phyloP scores from a whole-genome alignment of 345 rosid species.

The Aegle marmelos region DNA sequence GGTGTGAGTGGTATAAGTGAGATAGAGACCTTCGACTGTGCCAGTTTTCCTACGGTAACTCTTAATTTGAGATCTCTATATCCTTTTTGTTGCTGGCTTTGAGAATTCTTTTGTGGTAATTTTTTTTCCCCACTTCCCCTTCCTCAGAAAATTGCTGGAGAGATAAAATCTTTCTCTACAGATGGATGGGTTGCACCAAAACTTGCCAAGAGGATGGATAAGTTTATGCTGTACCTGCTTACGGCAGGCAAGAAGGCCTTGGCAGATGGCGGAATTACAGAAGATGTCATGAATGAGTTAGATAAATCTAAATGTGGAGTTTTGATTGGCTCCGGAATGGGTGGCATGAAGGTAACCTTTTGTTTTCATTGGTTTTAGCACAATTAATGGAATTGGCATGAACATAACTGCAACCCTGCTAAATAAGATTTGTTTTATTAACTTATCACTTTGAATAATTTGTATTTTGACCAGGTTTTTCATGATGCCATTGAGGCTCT shows the following conservation, averaged over 20 bases:
- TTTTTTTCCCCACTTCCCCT: conserved; percentile 1
- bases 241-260: conserved; percentile 96
- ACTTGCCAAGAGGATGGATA: conserved; percentile 88
- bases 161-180: conserved; percentile 74
- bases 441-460: not conserved
- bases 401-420: too few species aligned
- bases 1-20: conserved; percentile 86
- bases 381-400: not conserved
- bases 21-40: conserved; percentile 86
- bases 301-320: conserved; percentile 88
- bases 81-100: conserved; percentile 12
- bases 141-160: conserved; percentile 86
- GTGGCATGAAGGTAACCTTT: conserved; percentile 79
- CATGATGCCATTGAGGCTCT: conserved; percentile 88
- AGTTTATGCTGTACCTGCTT: conserved; percentile 91
- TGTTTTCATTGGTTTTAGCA: not conserved
- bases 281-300: conserved; percentile 71
- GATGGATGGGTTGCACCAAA: conserved; percentile 94
- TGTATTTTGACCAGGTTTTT: conserved; percentile 60
- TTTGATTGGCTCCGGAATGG: conserved; percentile 90
- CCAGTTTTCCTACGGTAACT: conserved; percentile 72
- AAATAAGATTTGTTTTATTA: not conserved
- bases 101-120: conserved; percentile 9
- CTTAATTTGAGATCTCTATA: conserved; percentile 13
- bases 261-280: conserved; percentile 79